A percentile compares a stretch with the other conserved stretches of the same genome.
Conservation (phyloP, 345 rosid species). For the Brassica rapa region DNA sequence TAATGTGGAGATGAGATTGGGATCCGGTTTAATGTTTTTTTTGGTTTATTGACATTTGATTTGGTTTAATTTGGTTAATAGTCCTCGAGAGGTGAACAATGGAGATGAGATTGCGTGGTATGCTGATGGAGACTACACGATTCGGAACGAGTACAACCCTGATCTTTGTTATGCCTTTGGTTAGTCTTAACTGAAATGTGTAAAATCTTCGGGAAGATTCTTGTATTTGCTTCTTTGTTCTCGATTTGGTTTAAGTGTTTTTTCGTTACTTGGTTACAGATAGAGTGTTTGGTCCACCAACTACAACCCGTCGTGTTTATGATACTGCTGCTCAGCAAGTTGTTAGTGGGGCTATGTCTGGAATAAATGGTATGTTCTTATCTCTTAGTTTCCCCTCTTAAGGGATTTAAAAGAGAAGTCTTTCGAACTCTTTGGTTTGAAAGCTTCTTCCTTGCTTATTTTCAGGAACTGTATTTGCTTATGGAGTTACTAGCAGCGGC, state of each 20-base stretch:
- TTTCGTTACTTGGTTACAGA: constrained; percentile 49
- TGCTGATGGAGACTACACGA: constrained; percentile 76
- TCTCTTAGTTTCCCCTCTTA: background rate
- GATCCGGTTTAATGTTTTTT: constrained; percentile 18
- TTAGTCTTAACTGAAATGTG: constrained; percentile 54
- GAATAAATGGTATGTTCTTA: constrained; percentile 63
- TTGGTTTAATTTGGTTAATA: constrained; percentile 22
- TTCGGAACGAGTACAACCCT: constrained; percentile 70
- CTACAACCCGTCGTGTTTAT: constrained; percentile 84
- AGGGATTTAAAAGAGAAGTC: background rate
- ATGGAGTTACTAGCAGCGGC: constrained; percentile 97
- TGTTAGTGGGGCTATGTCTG: constrained; percentile 81
- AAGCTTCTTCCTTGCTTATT: constrained; percentile 7
- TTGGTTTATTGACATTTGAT: constrained; percentile 19
- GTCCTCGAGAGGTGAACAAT: constrained; percentile 70
- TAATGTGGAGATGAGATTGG: background rate
- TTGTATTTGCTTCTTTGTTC: constrained; percentile 12
- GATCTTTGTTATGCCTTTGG: constrained; percentile 77
- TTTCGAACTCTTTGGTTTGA: constrained; percentile 12
- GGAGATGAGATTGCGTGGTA: constrained; percentile 89
- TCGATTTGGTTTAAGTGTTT: constrained; percentile 15
- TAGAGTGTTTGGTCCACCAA: constrained; percentile 85
- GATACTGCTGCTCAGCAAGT: constrained; percentile 84
- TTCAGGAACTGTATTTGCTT: constrained; percentile 94
- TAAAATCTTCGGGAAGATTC: background rate